Evolutionary conservation across 768 basidiomycete genomes (phyloP), one percentile per base, ranked within the genome.

Genomic region (Lyophyllum shimeji): DNA sequence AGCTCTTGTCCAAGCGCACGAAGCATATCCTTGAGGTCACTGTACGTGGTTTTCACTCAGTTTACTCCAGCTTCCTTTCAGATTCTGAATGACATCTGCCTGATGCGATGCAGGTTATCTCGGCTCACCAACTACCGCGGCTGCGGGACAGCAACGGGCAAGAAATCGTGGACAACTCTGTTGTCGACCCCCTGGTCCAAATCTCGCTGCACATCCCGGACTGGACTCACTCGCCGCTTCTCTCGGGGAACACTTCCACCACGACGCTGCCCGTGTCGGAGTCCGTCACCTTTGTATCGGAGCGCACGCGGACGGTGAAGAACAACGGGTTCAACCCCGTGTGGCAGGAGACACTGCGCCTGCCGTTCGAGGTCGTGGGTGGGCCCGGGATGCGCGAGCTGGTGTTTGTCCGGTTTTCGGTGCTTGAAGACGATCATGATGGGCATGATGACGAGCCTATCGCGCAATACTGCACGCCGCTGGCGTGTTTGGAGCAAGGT

Each of bases 261-360:
- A n/a, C n/a, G n/a, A n/a, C n/a, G n/a, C n/a, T n/a, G n/a, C 59
- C 63, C 1, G 53, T 63, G 1, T 58, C 59, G 5, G 29, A 5
- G 29, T 29, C 29, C 29, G 29, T 29, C 5, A 5, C 62, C 2
- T 59, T 68, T 4, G 69, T 86, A n/a, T 76, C 78, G 3, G 69
- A 69, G 52, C 78, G 81, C 42, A 96, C 93, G 3, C 72, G 71
- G 20, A 74, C 80, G 0, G 83, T 95, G 53, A 85, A 83, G 71
- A 88, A 92, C 68, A 95, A 95, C 66, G 93, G 95, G 0, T 95
- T 96, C 75, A 97, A 97, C 69, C 96, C 96, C 0, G 73, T 83
- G 1, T 98, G 95, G 91, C 80, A 92, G 59, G 84, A 94, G 63
- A 67, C 68, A 37, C 70, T 95, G 23, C 69, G 72, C 18, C 69